Evolutionary conservation across 1,284 basidiomycete species (phyloP).

Genomic region (Cronartium ribicola): DNA sequence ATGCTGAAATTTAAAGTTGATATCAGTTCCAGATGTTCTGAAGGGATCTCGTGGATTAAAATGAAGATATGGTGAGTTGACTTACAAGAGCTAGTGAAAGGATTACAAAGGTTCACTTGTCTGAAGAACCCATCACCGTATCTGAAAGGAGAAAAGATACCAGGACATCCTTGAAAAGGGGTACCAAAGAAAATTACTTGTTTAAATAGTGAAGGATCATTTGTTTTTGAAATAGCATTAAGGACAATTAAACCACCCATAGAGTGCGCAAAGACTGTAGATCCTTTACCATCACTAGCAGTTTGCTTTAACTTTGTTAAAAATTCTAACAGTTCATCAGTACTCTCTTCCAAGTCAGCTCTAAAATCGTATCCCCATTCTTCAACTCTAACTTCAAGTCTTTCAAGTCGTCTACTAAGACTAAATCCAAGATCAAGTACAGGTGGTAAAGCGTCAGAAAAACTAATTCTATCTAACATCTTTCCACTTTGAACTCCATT

Average conservation of each 20-base stretch:
- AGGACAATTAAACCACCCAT: slow-evolving; percentile 52
- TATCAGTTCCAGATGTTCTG: too few species aligned
- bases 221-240: slow-evolving; percentile 48
- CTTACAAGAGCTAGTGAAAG: slow-evolving; percentile 6
- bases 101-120: neutral
- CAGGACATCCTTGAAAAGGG: slow-evolving; percentile 51
- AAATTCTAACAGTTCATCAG: neutral
- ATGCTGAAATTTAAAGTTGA: slow-evolving; percentile 40
- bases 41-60: too few species aligned
- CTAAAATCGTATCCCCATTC: slow-evolving; percentile 8
- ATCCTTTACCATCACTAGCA: slow-evolving; percentile 46
- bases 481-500: neutral
- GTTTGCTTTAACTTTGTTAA: neutral
- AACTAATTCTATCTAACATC: neutral
- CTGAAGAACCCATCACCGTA: slow-evolving; percentile 49
- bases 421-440: neutral
- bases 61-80: neutral
- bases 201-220: slow-evolving; percentile 49
- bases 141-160: slow-evolving; percentile 50
- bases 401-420: neutral
- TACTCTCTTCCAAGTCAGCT: neutral
- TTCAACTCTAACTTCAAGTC: neutral
- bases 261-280: slow-evolving; percentile 51
- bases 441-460: neutral
- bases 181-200: slow-evolving; percentile 50